These are phyloP conservation scores for Boletus eberwhitei DNA, from an alignment of 768 basidiomycete species.

Conservation along the genomic window DNA sequence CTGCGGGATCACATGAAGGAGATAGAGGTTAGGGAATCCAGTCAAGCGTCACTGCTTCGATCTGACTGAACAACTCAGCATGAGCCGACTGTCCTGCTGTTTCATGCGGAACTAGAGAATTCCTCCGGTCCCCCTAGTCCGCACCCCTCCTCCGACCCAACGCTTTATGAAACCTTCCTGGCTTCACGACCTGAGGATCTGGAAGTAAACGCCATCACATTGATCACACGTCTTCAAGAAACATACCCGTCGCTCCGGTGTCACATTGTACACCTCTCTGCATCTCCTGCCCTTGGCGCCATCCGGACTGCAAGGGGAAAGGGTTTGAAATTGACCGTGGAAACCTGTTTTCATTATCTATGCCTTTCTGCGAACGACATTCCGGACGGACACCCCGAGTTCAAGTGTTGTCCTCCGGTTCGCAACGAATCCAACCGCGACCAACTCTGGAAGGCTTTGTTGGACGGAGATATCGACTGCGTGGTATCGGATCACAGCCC, in stretches of 20 bases:
- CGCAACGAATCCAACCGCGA: conserved; percentile 71
- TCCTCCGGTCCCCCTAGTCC: conserved; percentile 10
- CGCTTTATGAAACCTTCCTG: conserved; percentile 78
- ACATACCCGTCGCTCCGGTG: conserved; percentile 67
- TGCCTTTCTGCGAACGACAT: conserved; percentile 70
- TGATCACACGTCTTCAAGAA: conserved; percentile 66
- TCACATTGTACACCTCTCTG: conserved; percentile 95
- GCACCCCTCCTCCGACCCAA: conserved; percentile 38
- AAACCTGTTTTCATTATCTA: conserved; percentile 98
- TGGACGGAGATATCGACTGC: conserved; percentile 82
- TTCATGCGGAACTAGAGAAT: conserved; percentile 86
- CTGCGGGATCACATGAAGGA: conserved; percentile 66
- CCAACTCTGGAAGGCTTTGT: conserved; percentile 74
- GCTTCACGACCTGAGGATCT: conserved; percentile 76
- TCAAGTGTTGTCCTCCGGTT: conserved; percentile 97
- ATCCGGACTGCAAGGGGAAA: conserved; percentile 66
- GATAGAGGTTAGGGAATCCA: conserved; percentile 52
- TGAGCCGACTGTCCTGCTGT: conserved; percentile 69
- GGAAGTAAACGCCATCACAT: conserved; percentile 77
- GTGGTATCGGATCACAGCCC: conserved; percentile 97
- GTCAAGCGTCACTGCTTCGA: neutral
- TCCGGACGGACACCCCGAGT: conserved; percentile 74
- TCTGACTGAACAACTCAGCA: conserved; percentile 41
- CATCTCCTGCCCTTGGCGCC: conserved; percentile 73
- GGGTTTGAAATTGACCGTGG: conserved; percentile 77